phyloP scores from a whole-genome alignment of 164 flowering plant genomes.

The Berberis thunbergii region DNA sequence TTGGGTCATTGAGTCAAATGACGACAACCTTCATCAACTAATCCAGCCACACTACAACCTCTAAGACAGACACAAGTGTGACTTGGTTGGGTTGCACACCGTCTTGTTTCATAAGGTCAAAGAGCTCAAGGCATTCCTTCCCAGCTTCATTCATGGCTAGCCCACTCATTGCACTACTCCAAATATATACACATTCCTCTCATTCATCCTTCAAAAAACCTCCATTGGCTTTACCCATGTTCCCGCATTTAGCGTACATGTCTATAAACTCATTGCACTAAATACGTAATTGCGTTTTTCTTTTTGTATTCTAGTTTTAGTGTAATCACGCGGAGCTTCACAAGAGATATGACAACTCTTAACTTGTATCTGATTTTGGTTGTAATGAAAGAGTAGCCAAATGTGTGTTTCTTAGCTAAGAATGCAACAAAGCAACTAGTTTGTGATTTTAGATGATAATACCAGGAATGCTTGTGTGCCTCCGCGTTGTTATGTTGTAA shows the following conservation, averaged over 20 bases:
- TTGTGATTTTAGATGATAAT: too few relatives aligned
- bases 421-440: too few relatives aligned
- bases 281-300: too few relatives aligned
- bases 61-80: conserved; percentile 40
- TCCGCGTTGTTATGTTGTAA: too few relatives aligned
- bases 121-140: conserved; percentile 34
- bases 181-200: conserved; percentile 43
- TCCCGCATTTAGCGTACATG: conserved; percentile 49
- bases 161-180: conserved; percentile 44
- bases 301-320: too few relatives aligned
- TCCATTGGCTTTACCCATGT: conserved; percentile 41
- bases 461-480: too few relatives aligned
- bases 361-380: too few relatives aligned
- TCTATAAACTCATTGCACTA: too few relatives aligned
- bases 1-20: conserved; percentile 32
- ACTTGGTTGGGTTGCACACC: conserved; percentile 42
- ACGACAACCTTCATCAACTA: conserved; percentile 32
- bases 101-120: conserved; percentile 34
- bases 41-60: conserved; percentile 47
- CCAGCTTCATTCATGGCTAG: conserved; percentile 56
- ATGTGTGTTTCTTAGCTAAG: too few relatives aligned
- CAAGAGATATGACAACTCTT: too few relatives aligned
- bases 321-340: too few relatives aligned
- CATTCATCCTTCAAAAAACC: conserved; percentile 43
- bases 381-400: too few relatives aligned